Evolutionary conservation across 2,329 filamentous ascomycete genomes (phyloP).

Genomic region (Aulographum hederae): DNA sequence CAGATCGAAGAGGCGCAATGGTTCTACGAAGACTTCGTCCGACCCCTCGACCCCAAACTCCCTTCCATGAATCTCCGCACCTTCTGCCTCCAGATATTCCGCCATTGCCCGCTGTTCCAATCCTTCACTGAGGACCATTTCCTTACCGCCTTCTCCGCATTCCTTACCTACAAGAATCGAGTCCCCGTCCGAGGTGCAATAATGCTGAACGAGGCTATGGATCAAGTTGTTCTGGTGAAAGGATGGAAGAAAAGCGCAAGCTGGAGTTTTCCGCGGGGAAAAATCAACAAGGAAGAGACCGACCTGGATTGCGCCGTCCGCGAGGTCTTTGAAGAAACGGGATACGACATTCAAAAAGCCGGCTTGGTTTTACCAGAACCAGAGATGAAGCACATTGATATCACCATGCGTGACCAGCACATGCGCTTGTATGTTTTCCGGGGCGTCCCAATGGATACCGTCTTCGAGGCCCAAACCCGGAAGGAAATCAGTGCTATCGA

Average conservation of each 20-base stretch:
- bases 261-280: conserved; percentile 93
- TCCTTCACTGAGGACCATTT: conserved; percentile 63
- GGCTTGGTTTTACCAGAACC: conserved; percentile 53
- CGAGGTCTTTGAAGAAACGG: conserved; percentile 93
- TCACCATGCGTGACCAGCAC: conserved; percentile 83
- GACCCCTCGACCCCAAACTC: conserved; percentile 66
- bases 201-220: conserved; percentile 84
- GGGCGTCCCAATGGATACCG: conserved; percentile 67
- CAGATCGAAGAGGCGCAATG: conserved; percentile 98
- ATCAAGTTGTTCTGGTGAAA: conserved; percentile 80
- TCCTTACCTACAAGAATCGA: conserved; percentile 83
- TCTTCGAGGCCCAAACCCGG: conserved; percentile 76
- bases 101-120: conserved; percentile 79
- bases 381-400: conserved; percentile 66
- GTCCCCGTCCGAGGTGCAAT: conserved; percentile 91
- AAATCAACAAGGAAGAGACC: conserved; percentile 94
- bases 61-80: conserved; percentile 70
- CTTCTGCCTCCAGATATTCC: conserved; percentile 82
- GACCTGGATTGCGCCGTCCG: conserved; percentile 86
- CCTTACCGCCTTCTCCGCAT: conserved; percentile 72
- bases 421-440: conserved; percentile 85
- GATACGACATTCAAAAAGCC: conserved; percentile 60
- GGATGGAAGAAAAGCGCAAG: conserved; percentile 94
- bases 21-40: conserved; percentile 99
- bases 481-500: conserved; percentile 87